Evolutionary conservation across 2,329 filamentous ascomycete genomes (phyloP).

Genomic region (Ceratocystis cubensis): DNA sequence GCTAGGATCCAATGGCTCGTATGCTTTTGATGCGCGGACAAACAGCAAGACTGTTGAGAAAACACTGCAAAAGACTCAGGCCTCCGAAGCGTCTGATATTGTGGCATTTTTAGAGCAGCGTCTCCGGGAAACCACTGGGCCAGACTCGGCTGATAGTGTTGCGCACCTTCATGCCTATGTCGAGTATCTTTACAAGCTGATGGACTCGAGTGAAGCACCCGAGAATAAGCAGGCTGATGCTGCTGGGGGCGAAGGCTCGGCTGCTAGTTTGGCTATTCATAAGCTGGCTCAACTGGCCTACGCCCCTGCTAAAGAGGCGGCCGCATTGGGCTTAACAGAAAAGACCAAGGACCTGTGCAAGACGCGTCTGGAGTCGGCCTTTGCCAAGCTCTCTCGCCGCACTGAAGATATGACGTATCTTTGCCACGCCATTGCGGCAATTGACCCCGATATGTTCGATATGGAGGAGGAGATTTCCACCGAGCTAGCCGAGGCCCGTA

Average conservation of each 20-base stretch:
- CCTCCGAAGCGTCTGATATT: slow-evolving; percentile 42
- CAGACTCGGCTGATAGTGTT: slow-evolving; percentile 14
- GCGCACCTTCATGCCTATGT: slow-evolving; percentile 37
- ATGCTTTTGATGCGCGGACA: slow-evolving; percentile 76
- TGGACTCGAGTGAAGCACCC: slow-evolving; percentile 30
- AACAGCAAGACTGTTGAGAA: slow-evolving; percentile 75
- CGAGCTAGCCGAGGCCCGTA: slow-evolving; percentile 40
- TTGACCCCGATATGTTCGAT: slow-evolving; percentile 39
- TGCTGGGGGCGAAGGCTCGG: slow-evolving; percentile 23
- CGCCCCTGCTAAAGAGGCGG: slow-evolving; percentile 33
- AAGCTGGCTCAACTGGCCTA: slow-evolving; percentile 46
- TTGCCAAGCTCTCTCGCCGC: slow-evolving; percentile 44
- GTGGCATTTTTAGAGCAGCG: slow-evolving; percentile 38
- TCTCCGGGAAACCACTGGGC: slow-evolving; percentile 24
- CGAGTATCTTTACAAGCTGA: slow-evolving; percentile 42
- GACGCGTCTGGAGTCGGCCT: slow-evolving; percentile 44
- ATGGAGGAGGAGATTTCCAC: slow-evolving; percentile 45
- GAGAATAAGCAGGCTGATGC: slow-evolving; percentile 28
- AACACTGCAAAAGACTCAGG: slow-evolving; percentile 49
- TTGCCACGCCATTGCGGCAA: slow-evolving; percentile 42
- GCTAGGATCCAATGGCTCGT: slow-evolving; percentile 55
- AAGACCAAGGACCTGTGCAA: slow-evolving; percentile 42
- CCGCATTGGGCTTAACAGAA: slow-evolving; percentile 36
- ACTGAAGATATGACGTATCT: slow-evolving; percentile 41
- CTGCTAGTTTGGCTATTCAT: slow-evolving; percentile 35